Conservation (phyloP, 2,329 filamentous ascomycete species). For the Claviceps africana region DNA sequence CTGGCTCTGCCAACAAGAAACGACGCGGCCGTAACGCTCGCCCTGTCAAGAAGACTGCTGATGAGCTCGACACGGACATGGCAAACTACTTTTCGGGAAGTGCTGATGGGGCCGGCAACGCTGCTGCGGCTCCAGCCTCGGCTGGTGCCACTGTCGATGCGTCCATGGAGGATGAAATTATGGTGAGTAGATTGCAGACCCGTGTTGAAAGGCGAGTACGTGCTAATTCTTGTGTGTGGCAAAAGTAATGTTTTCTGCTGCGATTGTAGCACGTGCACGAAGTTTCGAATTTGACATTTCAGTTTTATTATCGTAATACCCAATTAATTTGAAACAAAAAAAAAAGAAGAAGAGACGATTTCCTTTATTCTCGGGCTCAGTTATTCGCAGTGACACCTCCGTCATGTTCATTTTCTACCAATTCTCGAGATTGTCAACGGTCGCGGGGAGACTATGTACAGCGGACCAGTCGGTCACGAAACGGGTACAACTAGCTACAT, state of each 20-base stretch:
- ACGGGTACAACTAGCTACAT: background rate
- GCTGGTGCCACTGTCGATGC: conserved; percentile 38
- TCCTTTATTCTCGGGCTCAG: background rate
- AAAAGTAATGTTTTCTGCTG: background rate
- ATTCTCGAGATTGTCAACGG: background rate
- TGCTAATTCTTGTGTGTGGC: background rate
- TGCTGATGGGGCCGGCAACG: conserved; percentile 31
- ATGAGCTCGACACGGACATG: conserved; percentile 97
- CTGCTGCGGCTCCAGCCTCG: conserved; percentile 28
- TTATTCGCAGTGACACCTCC: background rate
- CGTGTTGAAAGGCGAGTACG: background rate
- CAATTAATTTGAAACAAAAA: conserved; percentile 2
- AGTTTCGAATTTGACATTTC: background rate
- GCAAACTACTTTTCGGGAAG: conserved; percentile 68
- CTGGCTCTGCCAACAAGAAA: conserved; percentile 37
- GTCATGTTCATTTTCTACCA: background rate
- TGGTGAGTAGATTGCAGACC: conserved; percentile 18
- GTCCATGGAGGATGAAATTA: conserved; percentile 54
- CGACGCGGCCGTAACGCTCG: conserved; percentile 46
- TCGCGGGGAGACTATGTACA: background rate
- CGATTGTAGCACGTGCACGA: background rate
- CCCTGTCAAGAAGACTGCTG: conserved; percentile 73
- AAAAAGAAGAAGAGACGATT: background rate
- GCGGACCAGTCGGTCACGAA: background rate
- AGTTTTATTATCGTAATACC: conserved; percentile 4